Evolutionary conservation across 345 rosid species (phyloP).

Genomic region (Gossypium bickii): DNA sequence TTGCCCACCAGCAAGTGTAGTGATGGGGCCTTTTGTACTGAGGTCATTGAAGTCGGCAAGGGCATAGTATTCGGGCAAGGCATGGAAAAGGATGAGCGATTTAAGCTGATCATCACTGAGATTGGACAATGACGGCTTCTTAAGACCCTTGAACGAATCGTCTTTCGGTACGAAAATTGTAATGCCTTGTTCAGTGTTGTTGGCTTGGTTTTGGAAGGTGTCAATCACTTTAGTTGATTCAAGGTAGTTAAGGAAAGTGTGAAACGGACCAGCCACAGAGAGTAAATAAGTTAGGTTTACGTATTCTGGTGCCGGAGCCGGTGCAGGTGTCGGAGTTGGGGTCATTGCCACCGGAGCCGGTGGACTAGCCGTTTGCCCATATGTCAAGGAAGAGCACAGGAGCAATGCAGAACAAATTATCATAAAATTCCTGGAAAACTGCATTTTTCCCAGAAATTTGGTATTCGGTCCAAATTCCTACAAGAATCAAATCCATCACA

Average conservation of each 20-base stretch:
- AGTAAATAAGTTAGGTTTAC: conserved; percentile 77
- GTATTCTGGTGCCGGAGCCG: conserved; percentile 53
- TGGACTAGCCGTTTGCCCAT: conserved; percentile 56
- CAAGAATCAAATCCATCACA: conserved; percentile 10
- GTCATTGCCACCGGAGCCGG: conserved; percentile 30
- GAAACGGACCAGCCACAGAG: conserved; percentile 77
- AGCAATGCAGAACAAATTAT: conserved; percentile 31
- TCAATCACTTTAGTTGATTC: conserved; percentile 71
- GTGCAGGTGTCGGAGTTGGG: conserved; percentile 55
- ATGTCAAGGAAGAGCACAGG: conserved; percentile 31
- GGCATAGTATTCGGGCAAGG: conserved; percentile 65
- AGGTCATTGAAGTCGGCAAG: conserved; percentile 84
- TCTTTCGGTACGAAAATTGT: conserved; percentile 90
- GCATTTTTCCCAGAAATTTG: conserved; percentile 30
- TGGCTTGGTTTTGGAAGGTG: conserved; percentile 89
- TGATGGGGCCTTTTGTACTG: conserved; percentile 55
- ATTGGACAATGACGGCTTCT: conserved; percentile 61
- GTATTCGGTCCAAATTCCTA: conserved; percentile 36
- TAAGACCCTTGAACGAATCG: conserved; percentile 67
- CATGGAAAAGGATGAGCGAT: conserved; percentile 80
- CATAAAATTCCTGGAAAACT: conserved; percentile 34
- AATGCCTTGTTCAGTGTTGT: conserved; percentile 79
- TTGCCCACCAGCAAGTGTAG: conserved; percentile 64
- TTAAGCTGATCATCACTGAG: conserved; percentile 71
- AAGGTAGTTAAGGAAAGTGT: conserved; percentile 66